phyloP scores from a whole-genome alignment of 306 rosid species.

The Benincasa hispida region DNA sequence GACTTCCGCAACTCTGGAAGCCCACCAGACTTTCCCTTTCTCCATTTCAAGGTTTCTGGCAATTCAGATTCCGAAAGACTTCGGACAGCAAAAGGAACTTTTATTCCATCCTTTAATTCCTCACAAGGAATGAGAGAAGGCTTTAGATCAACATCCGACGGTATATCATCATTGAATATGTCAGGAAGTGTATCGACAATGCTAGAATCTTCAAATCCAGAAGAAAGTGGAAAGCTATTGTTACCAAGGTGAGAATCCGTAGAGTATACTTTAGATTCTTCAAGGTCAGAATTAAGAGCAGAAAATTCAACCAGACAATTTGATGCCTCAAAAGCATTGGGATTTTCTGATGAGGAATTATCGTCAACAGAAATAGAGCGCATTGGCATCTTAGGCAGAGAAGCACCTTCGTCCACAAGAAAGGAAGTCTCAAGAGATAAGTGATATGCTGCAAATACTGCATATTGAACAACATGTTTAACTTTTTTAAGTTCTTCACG shows the following conservation, averaged over 20 bases:
- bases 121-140: constrained; percentile 19
- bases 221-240: constrained; percentile 20
- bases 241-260: constrained; percentile 21
- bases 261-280: constrained; percentile 13
- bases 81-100: constrained; percentile 13
- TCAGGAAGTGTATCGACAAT: constrained; percentile 22
- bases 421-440: constrained; percentile 96
- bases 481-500: constrained; percentile 84
- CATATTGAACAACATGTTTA: constrained; percentile 76
- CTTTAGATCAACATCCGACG: constrained; percentile 23
- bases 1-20: constrained; percentile 20
- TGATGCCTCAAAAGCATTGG: constrained; percentile 18
- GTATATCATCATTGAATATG: constrained; percentile 22
- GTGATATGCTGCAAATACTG: constrained; percentile 95
- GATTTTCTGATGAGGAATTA: constrained; percentile 19
- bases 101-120: constrained; percentile 20
- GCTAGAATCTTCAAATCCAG: constrained; percentile 22
- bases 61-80: constrained; percentile 32
- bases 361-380: constrained; percentile 25
- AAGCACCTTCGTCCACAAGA: constrained; percentile 98
- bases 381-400: constrained; percentile 60
- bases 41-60: constrained; percentile 26
- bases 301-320: constrained; percentile 23
- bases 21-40: constrained; percentile 34
- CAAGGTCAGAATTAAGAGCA: constrained; percentile 29